phyloP scores from a whole-genome alignment of 768 basidiomycete species.

The Lactifluus subvellereus region DNA sequence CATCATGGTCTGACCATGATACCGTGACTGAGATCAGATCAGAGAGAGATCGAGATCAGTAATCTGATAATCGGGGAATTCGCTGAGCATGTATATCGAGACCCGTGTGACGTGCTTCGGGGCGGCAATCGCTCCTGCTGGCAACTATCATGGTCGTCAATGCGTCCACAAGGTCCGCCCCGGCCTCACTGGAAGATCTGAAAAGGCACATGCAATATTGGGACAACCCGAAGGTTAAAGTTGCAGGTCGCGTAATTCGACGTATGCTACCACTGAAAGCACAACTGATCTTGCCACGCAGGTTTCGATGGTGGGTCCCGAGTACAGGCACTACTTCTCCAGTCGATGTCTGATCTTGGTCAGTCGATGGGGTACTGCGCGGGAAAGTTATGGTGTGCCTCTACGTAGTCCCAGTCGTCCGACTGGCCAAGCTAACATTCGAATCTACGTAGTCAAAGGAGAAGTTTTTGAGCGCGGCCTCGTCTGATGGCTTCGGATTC shows the following conservation, averaged over 20 bases:
- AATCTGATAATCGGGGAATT: neutral
- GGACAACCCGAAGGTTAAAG: slow-evolving; percentile 82
- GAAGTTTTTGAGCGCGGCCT: slow-evolving; percentile 81
- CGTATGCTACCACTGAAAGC: slow-evolving; percentile 27
- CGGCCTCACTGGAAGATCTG: slow-evolving; percentile 55
- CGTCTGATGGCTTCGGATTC: slow-evolving; percentile 84
- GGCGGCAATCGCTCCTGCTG: neutral
- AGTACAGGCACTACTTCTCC: neutral
- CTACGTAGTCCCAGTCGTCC: neutral
- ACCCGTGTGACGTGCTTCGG: neutral
- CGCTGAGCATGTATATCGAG: neutral
- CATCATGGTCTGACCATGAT: too few species aligned
- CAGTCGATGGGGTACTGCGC: slow-evolving; percentile 89
- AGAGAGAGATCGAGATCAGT: neutral
- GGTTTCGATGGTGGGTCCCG: slow-evolving; percentile 60
- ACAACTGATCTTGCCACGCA: slow-evolving; percentile 24
- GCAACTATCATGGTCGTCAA: slow-evolving; percentile 16
- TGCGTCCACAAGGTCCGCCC: slow-evolving; percentile 36
- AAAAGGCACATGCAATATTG: slow-evolving; percentile 41
- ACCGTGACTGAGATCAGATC: too few species aligned
- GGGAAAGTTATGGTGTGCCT: slow-evolving; percentile 84
- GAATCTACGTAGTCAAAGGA: slow-evolving; percentile 60
- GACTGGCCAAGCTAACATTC: slow-evolving; percentile 16
- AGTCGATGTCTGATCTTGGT: neutral
- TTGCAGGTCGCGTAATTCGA: slow-evolving; percentile 60